Conservation (phyloP, 495 filamentous ascomycete species). For the Penicillium paxilli region DNA sequence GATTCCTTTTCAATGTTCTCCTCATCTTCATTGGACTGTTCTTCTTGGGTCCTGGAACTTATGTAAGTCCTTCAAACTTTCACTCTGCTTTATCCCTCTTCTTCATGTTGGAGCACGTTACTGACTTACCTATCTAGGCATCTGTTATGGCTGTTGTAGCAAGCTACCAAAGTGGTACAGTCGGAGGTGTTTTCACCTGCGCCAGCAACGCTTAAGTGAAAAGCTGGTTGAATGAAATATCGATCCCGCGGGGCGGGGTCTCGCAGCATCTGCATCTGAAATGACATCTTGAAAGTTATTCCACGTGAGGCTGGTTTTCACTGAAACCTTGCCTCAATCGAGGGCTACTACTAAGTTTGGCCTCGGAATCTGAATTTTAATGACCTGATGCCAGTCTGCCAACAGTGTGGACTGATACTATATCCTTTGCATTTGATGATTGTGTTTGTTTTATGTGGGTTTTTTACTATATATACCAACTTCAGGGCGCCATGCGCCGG, state of each 20-base stretch:
- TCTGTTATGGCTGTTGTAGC: conserved; percentile 65
- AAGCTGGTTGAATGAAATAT: conserved; percentile 5
- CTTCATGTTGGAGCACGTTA: neutral
- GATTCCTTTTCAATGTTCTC: conserved; percentile 63
- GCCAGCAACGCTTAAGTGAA: conserved; percentile 55
- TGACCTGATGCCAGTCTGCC: too few relatives aligned
- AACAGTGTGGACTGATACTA: too few relatives aligned
- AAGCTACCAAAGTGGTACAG: conserved; percentile 52
- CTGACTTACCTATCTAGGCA: conserved; percentile 29
- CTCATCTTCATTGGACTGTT: conserved; percentile 72
- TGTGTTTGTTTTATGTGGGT: too few relatives aligned
- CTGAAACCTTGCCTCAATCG: too few relatives aligned
- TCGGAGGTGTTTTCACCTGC: conserved; percentile 64
- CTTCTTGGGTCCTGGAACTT: conserved; percentile 77
- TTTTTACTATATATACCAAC: too few relatives aligned
- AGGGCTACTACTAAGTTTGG: too few relatives aligned
- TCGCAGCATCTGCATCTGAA: neutral
- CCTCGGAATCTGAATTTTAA: too few relatives aligned
- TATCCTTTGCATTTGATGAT: too few relatives aligned
- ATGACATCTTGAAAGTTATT: neutral
- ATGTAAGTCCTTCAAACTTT: conserved; percentile 53
- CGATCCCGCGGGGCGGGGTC: neutral
- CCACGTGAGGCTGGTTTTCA: too few relatives aligned
- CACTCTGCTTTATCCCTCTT: neutral
- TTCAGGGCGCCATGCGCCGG: too few relatives aligned